These are phyloP conservation scores for Neostapfia colusana DNA, from an alignment of 176 grass and related monocot species.

Conservation along the genomic window DNA sequence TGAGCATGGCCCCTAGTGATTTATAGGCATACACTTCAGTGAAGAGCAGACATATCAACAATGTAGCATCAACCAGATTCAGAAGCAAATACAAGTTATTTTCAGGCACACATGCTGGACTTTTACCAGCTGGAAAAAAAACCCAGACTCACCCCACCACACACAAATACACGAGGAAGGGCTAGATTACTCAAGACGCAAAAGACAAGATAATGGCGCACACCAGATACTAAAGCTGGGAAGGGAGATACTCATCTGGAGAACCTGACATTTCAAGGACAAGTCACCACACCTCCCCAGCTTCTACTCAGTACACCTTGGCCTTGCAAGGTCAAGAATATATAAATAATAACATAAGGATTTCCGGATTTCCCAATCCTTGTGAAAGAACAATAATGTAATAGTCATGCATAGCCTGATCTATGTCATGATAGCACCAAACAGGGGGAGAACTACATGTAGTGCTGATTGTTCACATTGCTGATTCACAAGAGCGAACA, in stretches of 20 bases:
- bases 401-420: neutral
- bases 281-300: neutral
- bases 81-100: slow-evolving; percentile 26
- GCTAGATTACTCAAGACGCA: slow-evolving; percentile 9
- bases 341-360: slow-evolving; percentile 44
- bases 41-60: neutral
- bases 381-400: neutral
- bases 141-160: neutral
- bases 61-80: slow-evolving; percentile 14
- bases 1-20: neutral
- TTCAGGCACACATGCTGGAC: neutral
- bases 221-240: slow-evolving; percentile 6
- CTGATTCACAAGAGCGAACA: neutral
- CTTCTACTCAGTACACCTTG: slow-evolving; percentile 18
- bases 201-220: neutral
- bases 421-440: slow-evolving; percentile 42
- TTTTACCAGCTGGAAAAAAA: slow-evolving; percentile 25
- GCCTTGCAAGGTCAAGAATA: slow-evolving; percentile 70
- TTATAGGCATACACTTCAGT: neutral
- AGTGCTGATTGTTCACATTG: neutral
- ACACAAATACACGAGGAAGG: neutral
- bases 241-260: slow-evolving; percentile 11
- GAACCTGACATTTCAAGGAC: slow-evolving; percentile 13
- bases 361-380: slow-evolving; percentile 48
- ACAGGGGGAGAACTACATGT: slow-evolving; percentile 5